Evolutionary conservation across 73 alveolate species (phyloP).

Genomic region (Paramecium biaurelia): DNA sequence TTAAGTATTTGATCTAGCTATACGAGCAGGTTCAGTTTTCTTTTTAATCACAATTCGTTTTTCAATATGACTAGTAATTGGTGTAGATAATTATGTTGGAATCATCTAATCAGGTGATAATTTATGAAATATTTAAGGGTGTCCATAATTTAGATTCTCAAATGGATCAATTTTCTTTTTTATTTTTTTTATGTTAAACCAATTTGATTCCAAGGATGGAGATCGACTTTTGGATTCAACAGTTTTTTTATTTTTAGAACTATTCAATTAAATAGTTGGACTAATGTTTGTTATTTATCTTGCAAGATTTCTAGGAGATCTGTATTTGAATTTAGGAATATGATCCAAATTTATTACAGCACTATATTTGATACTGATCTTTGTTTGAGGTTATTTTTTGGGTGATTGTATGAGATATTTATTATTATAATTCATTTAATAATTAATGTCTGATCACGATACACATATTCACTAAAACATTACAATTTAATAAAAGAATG

Average conservation of each 20-base stretch:
- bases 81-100: background rate
- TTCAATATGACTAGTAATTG: background rate
- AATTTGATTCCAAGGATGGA: background rate
- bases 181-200: background rate
- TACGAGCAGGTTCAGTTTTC: background rate
- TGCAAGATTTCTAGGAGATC: background rate
- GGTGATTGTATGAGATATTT: constrained; percentile 10
- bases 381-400: background rate
- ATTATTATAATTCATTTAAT: constrained; percentile 26
- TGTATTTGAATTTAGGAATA: background rate
- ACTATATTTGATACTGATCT: background rate
- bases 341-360: background rate
- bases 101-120: background rate
- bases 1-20: background rate
- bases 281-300: background rate
- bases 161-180: background rate
- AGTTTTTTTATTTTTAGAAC: background rate
- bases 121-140: background rate
- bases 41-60: background rate
- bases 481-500: constrained; percentile 20
- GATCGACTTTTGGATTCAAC: background rate
- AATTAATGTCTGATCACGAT: constrained; percentile 43
- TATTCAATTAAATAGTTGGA: background rate
- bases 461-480: background rate
- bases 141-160: constrained; percentile 4